phyloP scores from a whole-genome alignment of 2,329 filamentous ascomycete species.

The Coniochaeta prunicola region DNA sequence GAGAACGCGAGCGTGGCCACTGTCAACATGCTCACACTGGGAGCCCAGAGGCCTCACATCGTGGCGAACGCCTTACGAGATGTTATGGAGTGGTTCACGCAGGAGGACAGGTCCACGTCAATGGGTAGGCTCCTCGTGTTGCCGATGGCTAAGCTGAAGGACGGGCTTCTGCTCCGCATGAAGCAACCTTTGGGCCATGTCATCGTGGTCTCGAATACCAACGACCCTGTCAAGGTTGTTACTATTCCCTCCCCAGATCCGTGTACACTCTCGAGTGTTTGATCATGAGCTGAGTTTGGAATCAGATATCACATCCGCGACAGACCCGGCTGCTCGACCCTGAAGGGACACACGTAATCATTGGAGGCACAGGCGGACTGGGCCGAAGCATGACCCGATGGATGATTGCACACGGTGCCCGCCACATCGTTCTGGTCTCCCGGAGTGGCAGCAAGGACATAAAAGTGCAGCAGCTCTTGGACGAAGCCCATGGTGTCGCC shows the following conservation, averaged over 20 bases:
- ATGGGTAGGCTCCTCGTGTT: background rate
- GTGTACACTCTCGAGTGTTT: background rate
- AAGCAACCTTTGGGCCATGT: background rate
- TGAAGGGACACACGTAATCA: slow-evolving; percentile 15
- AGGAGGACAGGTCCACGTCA: background rate
- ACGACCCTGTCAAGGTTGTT: background rate
- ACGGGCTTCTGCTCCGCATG: background rate
- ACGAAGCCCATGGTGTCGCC: slow-evolving; percentile 12
- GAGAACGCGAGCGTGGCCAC: background rate
- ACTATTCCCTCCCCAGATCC: background rate
- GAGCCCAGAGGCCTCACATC: background rate
- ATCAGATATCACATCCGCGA: slow-evolving; percentile 11
- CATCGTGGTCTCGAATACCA: background rate
- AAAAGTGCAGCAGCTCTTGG: slow-evolving; percentile 11
- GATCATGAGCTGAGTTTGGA: background rate
- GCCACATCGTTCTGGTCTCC: slow-evolving; percentile 15
- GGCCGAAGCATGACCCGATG: slow-evolving; percentile 17
- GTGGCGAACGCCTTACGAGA: background rate
- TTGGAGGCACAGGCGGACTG: slow-evolving; percentile 17
- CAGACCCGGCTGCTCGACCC: slow-evolving; percentile 8
- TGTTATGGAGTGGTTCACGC: background rate
- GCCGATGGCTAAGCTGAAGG: background rate
- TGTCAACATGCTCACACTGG: background rate
- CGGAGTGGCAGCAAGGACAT: slow-evolving; percentile 12
- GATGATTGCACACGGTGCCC: slow-evolving; percentile 16